phyloP scores from a whole-genome alignment of 192 early-diverging fungal species.

The Ambispora gerdemannii region DNA sequence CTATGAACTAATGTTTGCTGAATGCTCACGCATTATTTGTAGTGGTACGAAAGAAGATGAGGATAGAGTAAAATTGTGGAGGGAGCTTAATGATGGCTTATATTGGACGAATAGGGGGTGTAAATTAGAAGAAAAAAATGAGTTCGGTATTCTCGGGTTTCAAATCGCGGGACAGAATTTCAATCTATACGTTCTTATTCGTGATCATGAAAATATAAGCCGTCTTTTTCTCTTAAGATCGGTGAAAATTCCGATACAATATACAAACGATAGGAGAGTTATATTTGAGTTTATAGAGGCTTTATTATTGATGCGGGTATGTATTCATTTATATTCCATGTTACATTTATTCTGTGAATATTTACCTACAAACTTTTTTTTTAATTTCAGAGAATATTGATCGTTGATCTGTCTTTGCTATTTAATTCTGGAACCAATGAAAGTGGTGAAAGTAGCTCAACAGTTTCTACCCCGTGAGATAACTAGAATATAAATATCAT shows the following conservation, averaged over 20 bases:
- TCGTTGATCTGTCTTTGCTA: conserved; percentile 14
- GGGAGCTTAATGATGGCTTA: conserved; percentile 8
- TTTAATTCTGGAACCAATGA: conserved; percentile 3
- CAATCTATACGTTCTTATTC: conserved; percentile 8
- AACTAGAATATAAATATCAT: background rate
- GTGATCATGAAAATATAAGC: conserved; percentile 8
- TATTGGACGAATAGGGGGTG: background rate
- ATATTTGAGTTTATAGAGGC: conserved; percentile 7
- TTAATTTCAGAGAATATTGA: conserved; percentile 1
- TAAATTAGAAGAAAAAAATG: background rate
- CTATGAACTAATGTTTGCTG: conserved; percentile 1
- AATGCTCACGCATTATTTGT: conserved; percentile 14
- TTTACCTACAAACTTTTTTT: background rate
- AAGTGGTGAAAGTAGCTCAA: background rate
- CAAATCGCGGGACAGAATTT: background rate
- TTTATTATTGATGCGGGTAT: conserved; percentile 9
- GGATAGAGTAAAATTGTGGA: conserved; percentile 7
- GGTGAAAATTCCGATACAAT: background rate
- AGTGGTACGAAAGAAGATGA: conserved; percentile 5
- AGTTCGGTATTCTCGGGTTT: conserved; percentile 12
- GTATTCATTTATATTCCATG: conserved; percentile 15
- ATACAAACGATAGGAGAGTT: background rate
- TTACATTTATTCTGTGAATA: background rate
- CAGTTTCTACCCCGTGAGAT: background rate
- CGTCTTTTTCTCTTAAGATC: conserved; percentile 11